Base-by-base conservation (phyloP, 2,329 filamentous ascomycete species). In the Aspergillus sp. region DNA sequence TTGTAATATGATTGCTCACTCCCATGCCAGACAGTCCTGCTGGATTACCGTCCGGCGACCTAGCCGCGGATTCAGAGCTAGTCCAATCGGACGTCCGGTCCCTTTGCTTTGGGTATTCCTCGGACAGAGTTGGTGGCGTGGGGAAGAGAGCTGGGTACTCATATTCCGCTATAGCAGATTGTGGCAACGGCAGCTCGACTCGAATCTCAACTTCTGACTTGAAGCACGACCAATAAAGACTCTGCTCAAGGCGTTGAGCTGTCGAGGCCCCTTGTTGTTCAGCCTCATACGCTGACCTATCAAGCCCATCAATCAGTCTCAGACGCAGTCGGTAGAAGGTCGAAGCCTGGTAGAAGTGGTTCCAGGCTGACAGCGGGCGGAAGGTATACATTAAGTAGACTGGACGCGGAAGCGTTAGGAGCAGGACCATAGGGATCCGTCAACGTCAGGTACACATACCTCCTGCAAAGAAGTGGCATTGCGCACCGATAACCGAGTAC, bases 221-320 rank as follows among this genome's bases (percentile, higher is more conserved):
- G 58, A 71, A 72, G 45, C 68, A 71, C 6, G 65, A 69, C 70
- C 70, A 74, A 54, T 71, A 72, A 1, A 73, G 53, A 32, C 68
- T 60, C 48, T 73, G 68, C 51, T 72, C 69, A 2, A 72, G 53
- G 4, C 62, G 59, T 9, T 61, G 59, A 44, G 49, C 44, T 53
- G 55, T 44, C 50, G 23, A 44, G 39, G 23, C 53, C 33, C 46
- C 41, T 22, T 38, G 45, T 41, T 47, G 47, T 38, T 44, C 45
- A 19, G 33, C 41, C 46, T 46, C 43, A 41, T 41, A 46, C 23
- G 33, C 44, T 32, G 39, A 49, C 19, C 33, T 27, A 44, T 47
- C 43, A 30, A 55, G 33, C 5, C 57, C 52, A 25, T 56, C 47
- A 22, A 48, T 57, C 17, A 49, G 47, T 48, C 55, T 60, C 22